A percentile compares a stretch with the other conserved stretches of the same genome.
Evolutionary conservation across 2,329 filamentous ascomycete genomes (phyloP).

Genomic region (Didymella pinodella): DNA sequence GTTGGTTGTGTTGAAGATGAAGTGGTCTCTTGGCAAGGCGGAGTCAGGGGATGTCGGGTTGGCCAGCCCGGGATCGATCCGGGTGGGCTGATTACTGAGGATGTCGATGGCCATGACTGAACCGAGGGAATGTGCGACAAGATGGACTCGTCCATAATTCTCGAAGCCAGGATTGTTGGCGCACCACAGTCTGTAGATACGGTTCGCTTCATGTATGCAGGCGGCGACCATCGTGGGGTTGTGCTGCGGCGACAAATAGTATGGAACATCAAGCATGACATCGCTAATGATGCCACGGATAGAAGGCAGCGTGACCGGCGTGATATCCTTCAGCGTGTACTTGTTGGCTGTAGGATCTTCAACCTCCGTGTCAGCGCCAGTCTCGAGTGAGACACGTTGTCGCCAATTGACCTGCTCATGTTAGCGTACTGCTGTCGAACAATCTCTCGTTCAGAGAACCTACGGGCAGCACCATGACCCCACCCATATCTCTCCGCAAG

Average conservation of each 20-base stretch:
- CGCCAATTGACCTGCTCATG: constrained; percentile 80
- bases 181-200: constrained; percentile 96
- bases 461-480: constrained; percentile 88
- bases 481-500: constrained; percentile 78
- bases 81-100: constrained; percentile 85
- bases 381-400: constrained; percentile 84
- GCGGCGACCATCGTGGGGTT: constrained; percentile 94
- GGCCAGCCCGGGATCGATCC: constrained; percentile 59
- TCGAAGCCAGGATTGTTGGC: constrained; percentile 89
- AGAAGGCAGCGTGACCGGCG: constrained; percentile 86
- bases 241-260: constrained; percentile 90
- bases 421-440: constrained; percentile 19
- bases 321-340: constrained; percentile 84
- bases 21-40: constrained; percentile 62
- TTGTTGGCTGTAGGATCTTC: constrained; percentile 67
- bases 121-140: constrained; percentile 92
- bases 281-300: constrained; percentile 93
- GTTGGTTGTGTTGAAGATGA: constrained; percentile 92
- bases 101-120: constrained; percentile 95
- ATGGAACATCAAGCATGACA: constrained; percentile 98
- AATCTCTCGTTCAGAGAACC: constrained; percentile 5
- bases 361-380: constrained; percentile 63
- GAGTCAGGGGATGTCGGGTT: constrained; percentile 51
- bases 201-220: constrained; percentile 87
- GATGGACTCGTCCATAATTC: constrained; percentile 81